A percentile compares a stretch with the other conserved stretches of the same genome.
These are phyloP conservation scores for Candida nonsorbophila DNA, from an alignment of 805 yeast species.

Conservation along the genomic window DNA sequence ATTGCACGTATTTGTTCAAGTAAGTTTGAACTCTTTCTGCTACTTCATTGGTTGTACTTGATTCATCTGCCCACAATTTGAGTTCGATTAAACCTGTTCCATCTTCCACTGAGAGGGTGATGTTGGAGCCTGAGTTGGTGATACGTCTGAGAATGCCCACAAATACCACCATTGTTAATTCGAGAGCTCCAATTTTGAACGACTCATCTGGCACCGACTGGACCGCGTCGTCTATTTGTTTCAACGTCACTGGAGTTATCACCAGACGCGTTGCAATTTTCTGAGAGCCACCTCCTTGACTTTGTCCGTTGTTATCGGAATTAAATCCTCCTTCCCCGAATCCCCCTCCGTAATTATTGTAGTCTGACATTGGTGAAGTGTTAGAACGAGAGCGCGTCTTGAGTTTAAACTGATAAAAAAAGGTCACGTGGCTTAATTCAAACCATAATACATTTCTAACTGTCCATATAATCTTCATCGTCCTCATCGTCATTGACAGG, in stretches of 20 bases:
- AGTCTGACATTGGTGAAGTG: conserved; percentile 10
- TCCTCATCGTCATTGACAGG: conserved; percentile 3
- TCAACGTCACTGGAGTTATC: conserved; percentile 64
- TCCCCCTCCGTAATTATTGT: conserved; percentile 8
- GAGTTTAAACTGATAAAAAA: neutral
- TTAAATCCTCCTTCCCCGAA: conserved; percentile 17
- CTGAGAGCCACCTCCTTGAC: conserved; percentile 15
- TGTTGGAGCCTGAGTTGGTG: conserved; percentile 50
- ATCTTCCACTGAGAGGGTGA: conserved; percentile 63
- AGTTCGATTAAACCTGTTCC: conserved; percentile 65
- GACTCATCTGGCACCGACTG: conserved; percentile 67
- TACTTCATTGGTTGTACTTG: conserved; percentile 24
- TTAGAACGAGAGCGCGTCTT: neutral
- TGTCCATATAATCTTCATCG: conserved; percentile 12
- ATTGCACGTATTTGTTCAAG: conserved; percentile 56
- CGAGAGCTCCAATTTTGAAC: conserved; percentile 53
- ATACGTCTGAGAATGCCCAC: conserved; percentile 70
- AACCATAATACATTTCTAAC: neutral
- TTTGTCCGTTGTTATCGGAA: conserved; percentile 11
- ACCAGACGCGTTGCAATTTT: conserved; percentile 19
- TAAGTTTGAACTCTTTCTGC: conserved; percentile 26
- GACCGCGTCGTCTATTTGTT: conserved; percentile 59
- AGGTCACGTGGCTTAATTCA: conserved; percentile 1
- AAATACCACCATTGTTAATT: conserved; percentile 56
- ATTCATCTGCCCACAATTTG: conserved; percentile 51